Conservation (phyloP, 768 basidiomycete species). For the Rossbeevera mucosa region DNA sequence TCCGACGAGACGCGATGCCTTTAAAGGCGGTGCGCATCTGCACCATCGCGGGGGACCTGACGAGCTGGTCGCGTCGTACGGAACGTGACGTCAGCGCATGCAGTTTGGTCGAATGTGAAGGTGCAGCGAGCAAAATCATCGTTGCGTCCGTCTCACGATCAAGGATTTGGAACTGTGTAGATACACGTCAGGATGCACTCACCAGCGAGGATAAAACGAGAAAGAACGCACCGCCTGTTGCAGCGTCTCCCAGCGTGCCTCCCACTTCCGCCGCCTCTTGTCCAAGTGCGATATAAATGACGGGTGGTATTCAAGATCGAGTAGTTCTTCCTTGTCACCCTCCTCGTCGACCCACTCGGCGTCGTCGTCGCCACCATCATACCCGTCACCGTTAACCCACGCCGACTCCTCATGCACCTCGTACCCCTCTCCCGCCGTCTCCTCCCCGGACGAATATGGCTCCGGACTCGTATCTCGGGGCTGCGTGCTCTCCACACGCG, state of each 20-base stretch:
- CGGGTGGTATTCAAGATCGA: constrained; percentile 76
- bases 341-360: constrained; percentile 74
- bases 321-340: constrained; percentile 62
- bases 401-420: constrained; percentile 39
- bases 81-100: constrained; percentile 64
- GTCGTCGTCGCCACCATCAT: constrained; percentile 28
- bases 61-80: constrained; percentile 54
- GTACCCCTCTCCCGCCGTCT: constrained; percentile 67
- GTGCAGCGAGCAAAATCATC: constrained; percentile 68
- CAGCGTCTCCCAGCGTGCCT: constrained; percentile 69
- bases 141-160: constrained; percentile 81
- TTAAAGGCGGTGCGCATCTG: constrained; percentile 56
- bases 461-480: constrained; percentile 80
- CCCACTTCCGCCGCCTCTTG: constrained; percentile 69
- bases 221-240: constrained; percentile 55
- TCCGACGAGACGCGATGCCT: constrained; percentile 54
- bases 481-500: constrained; percentile 78
- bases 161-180: constrained; percentile 62
- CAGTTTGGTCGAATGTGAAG: constrained; percentile 65
- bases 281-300: constrained; percentile 60
- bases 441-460: constrained; percentile 69
- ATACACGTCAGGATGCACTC: neutral
- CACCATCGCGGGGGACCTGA: constrained; percentile 45
- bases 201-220: neutral
- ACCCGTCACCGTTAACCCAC: constrained; percentile 27